Evolutionary conservation across 345 rosid genomes (phyloP).

Genomic region (Combretum micranthum): DNA sequence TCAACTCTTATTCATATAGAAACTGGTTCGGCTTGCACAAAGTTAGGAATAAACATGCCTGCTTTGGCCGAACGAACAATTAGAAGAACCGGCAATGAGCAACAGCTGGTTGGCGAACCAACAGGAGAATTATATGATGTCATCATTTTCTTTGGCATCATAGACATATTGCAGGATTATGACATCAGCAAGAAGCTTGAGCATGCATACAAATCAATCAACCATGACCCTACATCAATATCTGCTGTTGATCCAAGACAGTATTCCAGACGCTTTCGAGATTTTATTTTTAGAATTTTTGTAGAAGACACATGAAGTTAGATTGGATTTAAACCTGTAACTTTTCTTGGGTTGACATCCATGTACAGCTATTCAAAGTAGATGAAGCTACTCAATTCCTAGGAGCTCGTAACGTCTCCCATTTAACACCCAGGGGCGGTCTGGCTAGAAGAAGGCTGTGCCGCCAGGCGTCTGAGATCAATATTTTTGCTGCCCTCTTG

Average conservation of each 20-base stretch:
- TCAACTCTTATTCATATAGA: conserved; percentile 16
- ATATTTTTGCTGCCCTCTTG: no score
- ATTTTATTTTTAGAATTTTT: conserved; percentile 75
- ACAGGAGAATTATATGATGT: conserved; percentile 74
- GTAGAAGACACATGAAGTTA: conserved; percentile 47
- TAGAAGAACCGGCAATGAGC: conserved; percentile 56
- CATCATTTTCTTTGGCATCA: conserved; percentile 74
- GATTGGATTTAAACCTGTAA: conserved; percentile 13
- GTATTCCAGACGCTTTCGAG: conserved; percentile 82
- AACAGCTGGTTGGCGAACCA: conserved; percentile 81
- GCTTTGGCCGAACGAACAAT: conserved; percentile 73
- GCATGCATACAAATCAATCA: conserved; percentile 97
- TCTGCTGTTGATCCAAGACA: conserved; percentile 99
- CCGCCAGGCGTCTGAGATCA: no score
- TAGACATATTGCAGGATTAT: conserved; percentile 95
- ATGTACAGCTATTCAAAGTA: conserved; percentile 14
- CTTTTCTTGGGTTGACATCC: conserved; percentile 14
- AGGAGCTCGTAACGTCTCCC: not conserved
- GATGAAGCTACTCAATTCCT: conserved; percentile 10
- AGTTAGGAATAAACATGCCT: conserved; percentile 69
- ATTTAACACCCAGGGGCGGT: no score
- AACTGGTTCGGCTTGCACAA: conserved; percentile 49
- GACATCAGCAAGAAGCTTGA: conserved; percentile 99
- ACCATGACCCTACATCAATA: conserved; percentile 87
- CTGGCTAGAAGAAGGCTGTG: no score